phyloP scores from a whole-genome alignment of 75 land plant species.

The Gnetum montanum region DNA sequence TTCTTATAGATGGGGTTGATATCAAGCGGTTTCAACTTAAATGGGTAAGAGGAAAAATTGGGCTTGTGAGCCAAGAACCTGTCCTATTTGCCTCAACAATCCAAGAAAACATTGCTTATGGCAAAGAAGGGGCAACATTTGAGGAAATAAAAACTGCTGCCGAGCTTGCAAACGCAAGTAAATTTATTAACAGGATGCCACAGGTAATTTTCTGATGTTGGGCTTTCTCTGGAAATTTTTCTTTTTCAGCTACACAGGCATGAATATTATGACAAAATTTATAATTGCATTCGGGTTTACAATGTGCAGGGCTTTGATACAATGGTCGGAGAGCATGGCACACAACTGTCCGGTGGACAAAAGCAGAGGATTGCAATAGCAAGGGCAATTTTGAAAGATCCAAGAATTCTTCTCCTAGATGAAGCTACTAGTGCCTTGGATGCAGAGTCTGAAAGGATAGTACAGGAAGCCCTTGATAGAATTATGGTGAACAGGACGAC shows the following conservation, averaged over 20 bases:
- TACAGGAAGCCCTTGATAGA: constrained; percentile 67
- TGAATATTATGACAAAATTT: not conserved
- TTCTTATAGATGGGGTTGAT: constrained; percentile 80
- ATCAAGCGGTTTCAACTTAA: constrained; percentile 66
- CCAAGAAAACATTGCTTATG: constrained; percentile 15
- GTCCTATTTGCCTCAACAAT: constrained; percentile 15
- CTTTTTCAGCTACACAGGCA: not conserved
- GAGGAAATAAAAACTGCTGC: constrained; percentile 18
- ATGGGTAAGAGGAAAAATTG: constrained; percentile 79
- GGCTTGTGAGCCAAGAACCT: constrained; percentile 27
- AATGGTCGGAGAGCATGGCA: constrained; percentile 76
- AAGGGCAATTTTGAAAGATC: constrained; percentile 71
- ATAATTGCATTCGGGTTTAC: not conserved
- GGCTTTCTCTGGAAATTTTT: not conserved
- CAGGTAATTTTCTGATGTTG: constrained; percentile 7
- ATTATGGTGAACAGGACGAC: constrained; percentile 58
- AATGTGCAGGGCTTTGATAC: constrained; percentile 64
- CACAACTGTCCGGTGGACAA: constrained; percentile 79
- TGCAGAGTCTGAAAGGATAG: constrained; percentile 59
- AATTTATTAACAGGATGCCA: constrained; percentile 18
- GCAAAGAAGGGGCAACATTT: constrained; percentile 17
- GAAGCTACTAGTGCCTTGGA: constrained; percentile 88
- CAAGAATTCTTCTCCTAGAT: constrained; percentile 65
- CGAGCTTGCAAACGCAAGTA: constrained; percentile 20
- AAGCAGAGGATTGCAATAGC: constrained; percentile 86